A percentile compares a stretch with the other conserved stretches of the same genome.
These are phyloP conservation scores for Coemansia erecta DNA, from an alignment of 192 early-diverging fungal genomes.

Conservation along the genomic window DNA sequence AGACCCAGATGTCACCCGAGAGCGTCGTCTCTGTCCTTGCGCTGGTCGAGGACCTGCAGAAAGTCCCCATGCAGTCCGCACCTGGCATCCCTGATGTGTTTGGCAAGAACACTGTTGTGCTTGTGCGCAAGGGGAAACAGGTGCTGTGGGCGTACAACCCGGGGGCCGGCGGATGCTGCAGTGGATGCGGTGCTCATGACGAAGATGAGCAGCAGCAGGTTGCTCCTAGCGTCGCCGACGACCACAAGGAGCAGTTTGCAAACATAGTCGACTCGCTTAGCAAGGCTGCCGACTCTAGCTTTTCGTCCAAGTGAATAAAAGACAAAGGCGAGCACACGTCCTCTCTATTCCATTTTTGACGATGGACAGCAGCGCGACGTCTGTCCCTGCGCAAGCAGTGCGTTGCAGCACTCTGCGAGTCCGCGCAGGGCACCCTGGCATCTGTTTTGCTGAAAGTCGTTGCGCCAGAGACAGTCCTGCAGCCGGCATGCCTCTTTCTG, in stretches of 20 bases:
- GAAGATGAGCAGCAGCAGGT: constrained; percentile 16
- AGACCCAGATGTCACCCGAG: constrained; percentile 14
- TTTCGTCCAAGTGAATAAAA: not conserved
- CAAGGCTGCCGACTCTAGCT: constrained; percentile 9
- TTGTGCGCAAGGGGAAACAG: constrained; percentile 26
- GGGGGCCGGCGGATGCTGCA: constrained; percentile 14
- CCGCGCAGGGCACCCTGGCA: constrained; percentile 29
- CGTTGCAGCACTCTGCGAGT: constrained; percentile 41
- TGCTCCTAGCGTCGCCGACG: constrained; percentile 1
- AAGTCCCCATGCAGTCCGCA: constrained; percentile 6
- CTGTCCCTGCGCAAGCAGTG: constrained; percentile 25
- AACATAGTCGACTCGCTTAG: constrained; percentile 12
- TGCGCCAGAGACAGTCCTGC: constrained; percentile 46
- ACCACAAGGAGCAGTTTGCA: constrained; percentile 23
- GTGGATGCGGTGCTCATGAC: constrained; percentile 3
- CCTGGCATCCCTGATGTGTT: constrained; percentile 34
- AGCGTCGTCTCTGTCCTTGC: constrained; percentile 10
- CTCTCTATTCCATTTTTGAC: not conserved
- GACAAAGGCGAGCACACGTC: not conserved
- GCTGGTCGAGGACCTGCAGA: constrained; percentile 17
- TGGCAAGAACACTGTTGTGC: constrained; percentile 39
- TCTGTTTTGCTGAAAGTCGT: constrained; percentile 47
- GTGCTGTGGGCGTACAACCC: constrained; percentile 39
- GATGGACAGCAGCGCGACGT: constrained; percentile 41
- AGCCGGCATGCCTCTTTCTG: constrained; percentile 45